Percentiles rank a stretch among this genome's conserved stretches.
phyloP scores from a whole-genome alignment of 495 filamentous ascomycete genomes.

The Melanomma pulvis-pyrius region DNA sequence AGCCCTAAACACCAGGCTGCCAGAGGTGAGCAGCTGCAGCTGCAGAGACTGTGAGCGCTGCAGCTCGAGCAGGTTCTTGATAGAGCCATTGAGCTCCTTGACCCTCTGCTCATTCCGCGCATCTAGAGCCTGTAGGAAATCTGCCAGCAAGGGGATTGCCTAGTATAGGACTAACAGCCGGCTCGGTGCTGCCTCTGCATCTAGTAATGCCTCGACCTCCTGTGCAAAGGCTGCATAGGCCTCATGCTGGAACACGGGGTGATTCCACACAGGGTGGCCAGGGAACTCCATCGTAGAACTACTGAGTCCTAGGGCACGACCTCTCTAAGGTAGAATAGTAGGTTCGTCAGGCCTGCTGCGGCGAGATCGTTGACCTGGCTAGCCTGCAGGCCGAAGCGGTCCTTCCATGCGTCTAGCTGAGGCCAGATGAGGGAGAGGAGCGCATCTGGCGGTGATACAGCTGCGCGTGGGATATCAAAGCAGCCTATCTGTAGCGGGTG shows the following conservation, averaged over 20 bases:
- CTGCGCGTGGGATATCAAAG: conserved; percentile 13
- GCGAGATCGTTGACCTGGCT: conserved; percentile 13
- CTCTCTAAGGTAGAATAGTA: conserved; percentile 26
- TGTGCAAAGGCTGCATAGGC: conserved; percentile 9
- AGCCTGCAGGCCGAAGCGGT: not conserved
- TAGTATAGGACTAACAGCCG: conserved; percentile 9
- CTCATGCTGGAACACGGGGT: conserved; percentile 22
- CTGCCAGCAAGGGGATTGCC: conserved; percentile 12
- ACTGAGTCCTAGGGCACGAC: conserved; percentile 18
- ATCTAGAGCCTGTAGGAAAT: conserved; percentile 9
- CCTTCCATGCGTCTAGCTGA: not conserved
- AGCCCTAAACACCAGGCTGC: not conserved
- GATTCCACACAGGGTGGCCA: conserved; percentile 16
- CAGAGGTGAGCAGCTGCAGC: conserved; percentile 15
- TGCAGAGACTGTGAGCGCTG: conserved; percentile 11
- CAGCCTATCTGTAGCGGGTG: conserved; percentile 2
- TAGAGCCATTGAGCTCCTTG: conserved; percentile 2
- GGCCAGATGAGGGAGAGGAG: conserved; percentile 22
- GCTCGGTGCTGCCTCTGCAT: conserved; percentile 6
- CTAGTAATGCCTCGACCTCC: not conserved
- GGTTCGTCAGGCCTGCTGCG: conserved; percentile 9
- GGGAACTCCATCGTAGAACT: conserved; percentile 8
- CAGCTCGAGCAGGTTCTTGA: conserved; percentile 1
- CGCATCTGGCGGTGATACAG: conserved; percentile 9
- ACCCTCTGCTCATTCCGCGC: conserved; percentile 10